Base-by-base conservation (phyloP, 2,329 filamentous ascomycete genomes). In the Monascus ruber region DNA sequence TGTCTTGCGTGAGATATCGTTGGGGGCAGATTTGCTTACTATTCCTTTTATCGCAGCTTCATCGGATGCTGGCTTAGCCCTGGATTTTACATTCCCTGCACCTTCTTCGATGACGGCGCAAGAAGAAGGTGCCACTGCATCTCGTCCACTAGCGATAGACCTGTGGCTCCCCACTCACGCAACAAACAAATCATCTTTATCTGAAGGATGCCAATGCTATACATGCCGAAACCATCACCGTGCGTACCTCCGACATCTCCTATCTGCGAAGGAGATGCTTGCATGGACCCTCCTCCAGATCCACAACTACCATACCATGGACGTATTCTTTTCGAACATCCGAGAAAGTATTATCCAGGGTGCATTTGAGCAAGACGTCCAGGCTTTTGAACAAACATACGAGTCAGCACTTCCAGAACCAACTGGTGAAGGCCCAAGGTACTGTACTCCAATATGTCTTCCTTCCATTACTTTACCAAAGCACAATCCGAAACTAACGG, bases 181-280 rank as follows among this genome's bases (percentile, higher is more conserved):
- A 3, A 68, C 71, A 4, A 77, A 83, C 31, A 56, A 85, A 1
- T 60, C 62, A 0, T 80, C 89, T 0, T 66, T 95, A 2, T 56
- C 63, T 1, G 51, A 70, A 5, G 71, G 62, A 10, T 98, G 91
- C 60, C 51, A 64, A 37, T 98, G 91, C 70, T 89, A 94, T 59
- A 71, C 86, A 24, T 98, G 91, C 69, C 76, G 70, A 2, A 75
- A 74, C 11, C 89, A 96, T 60, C 86, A 94, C 62, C 72, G 81
- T 36, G 89, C 91, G 0, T 98, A 85, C 61, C 56, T 98, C 29
- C 82, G 87, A 47, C 91, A 98, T 60, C 72, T 96, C 1, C 75
- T 98, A 5, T 73, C 77, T 35, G 87, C 91, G 1, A 93, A 88
- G 55, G 91, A 98, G 63, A 96, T 98, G 91, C 77, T 95, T 4